A percentile compares a stretch with the other conserved stretches of the same genome.
phyloP scores from a whole-genome alignment of 306 rosid genomes.

The Aeschynomene evenia region DNA sequence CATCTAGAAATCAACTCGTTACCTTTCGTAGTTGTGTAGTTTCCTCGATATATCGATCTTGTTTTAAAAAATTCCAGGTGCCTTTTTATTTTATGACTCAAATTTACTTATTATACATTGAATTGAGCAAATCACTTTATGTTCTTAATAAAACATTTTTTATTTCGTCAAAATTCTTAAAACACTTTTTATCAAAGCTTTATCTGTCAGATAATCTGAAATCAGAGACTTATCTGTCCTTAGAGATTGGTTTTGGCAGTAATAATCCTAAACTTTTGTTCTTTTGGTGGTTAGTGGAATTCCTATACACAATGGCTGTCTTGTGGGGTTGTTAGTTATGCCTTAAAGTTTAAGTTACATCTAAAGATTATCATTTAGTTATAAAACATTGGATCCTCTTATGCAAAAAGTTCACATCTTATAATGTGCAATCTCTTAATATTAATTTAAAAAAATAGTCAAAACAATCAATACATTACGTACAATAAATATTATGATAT shows the following conservation, averaged over 20 bases:
- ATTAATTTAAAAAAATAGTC: too few species aligned
- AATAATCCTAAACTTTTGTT: neutral
- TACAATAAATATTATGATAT: too few species aligned
- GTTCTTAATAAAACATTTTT: neutral
- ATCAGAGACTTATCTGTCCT: neutral
- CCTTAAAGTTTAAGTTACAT: conserved; percentile 39
- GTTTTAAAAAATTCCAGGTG: too few species aligned
- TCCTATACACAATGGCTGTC: neutral
- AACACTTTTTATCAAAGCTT: neutral
- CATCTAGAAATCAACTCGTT: too few species aligned
- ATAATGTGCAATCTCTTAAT: too few species aligned
- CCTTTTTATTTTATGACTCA: neutral
- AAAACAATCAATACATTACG: too few species aligned
- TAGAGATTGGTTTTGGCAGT: neutral
- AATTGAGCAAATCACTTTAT: neutral
- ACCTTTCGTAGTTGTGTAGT: neutral
- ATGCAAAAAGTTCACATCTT: too few species aligned
- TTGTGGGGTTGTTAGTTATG: neutral
- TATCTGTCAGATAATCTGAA: neutral
- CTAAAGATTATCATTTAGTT: neutral
- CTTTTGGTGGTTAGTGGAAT: conserved; percentile 3
- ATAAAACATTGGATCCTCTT: too few species aligned
- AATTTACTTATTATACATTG: neutral
- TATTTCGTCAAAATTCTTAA: too few species aligned
- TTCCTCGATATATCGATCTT: neutral